Evolutionary conservation across 23 red algal genomes (phyloP).

Genomic region (Chondrus crispus): DNA sequence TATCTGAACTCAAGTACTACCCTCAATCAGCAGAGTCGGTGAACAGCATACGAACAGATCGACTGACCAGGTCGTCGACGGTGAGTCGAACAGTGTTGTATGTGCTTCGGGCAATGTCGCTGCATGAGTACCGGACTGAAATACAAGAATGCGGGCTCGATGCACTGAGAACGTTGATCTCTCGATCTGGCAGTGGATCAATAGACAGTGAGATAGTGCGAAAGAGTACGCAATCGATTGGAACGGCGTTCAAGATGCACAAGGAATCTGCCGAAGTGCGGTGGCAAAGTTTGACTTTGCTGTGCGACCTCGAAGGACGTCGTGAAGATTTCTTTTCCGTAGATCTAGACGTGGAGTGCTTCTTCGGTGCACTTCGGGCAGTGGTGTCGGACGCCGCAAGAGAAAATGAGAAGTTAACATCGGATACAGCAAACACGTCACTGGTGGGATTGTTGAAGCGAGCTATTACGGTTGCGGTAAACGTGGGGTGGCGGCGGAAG

Average conservation of each 20-base stretch:
- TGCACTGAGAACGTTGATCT: conserved; percentile 46
- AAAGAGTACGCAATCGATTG: not conserved
- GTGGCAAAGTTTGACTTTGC: conserved; percentile 58
- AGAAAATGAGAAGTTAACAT: not conserved
- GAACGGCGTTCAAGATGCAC: conserved; percentile 56
- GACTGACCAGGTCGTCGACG: conserved; percentile 2
- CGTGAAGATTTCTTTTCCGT: conserved; percentile 27
- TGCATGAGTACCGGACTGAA: conserved; percentile 50
- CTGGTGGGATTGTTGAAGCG: conserved; percentile 25
- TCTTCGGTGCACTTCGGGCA: conserved; percentile 41
- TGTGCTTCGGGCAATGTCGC: conserved; percentile 29
- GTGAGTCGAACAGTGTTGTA: conserved; percentile 30
- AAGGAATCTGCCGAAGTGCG: conserved; percentile 51
- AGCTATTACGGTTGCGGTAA: conserved; percentile 4
- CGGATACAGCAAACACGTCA: not conserved
- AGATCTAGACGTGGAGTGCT: conserved; percentile 40
- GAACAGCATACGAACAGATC: not conserved
- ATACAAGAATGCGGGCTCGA: conserved; percentile 52
- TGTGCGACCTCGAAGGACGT: conserved; percentile 49
- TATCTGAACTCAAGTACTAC: conserved; percentile 50
- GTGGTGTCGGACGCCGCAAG: conserved; percentile 22
- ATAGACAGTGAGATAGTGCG: conserved; percentile 20
- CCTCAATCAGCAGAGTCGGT: not conserved
- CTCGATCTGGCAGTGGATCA: conserved; percentile 1
- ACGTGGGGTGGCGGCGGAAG: conserved; percentile 2